Evolutionary conservation across 768 basidiomycete species (phyloP).

Genomic region (Pulveroboletus frians): DNA sequence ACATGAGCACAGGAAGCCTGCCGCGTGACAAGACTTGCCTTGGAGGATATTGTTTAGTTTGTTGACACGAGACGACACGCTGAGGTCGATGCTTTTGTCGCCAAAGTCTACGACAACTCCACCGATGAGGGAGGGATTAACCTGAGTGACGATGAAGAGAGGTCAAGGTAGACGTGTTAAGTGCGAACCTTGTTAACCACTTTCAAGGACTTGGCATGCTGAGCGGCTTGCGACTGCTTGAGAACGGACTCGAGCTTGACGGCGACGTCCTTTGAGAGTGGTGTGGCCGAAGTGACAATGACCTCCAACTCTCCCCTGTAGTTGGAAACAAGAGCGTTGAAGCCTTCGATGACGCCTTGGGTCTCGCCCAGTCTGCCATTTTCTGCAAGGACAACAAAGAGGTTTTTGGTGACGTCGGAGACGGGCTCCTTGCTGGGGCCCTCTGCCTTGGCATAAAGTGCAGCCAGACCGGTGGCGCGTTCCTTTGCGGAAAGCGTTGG

Average conservation of each 20-base stretch:
- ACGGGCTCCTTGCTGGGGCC: slow-evolving; percentile 68
- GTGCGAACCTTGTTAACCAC: slow-evolving; percentile 79
- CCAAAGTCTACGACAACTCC: slow-evolving; percentile 96
- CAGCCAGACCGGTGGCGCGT: slow-evolving; percentile 59
- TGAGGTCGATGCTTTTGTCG: slow-evolving; percentile 96
- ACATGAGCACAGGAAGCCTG: slow-evolving; percentile 10
- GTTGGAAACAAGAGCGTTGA: slow-evolving; percentile 82
- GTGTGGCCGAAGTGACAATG: slow-evolving; percentile 80
- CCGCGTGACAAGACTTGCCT: slow-evolving; percentile 45
- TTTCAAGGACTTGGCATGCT: slow-evolving; percentile 84
- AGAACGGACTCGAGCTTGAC: slow-evolving; percentile 77
- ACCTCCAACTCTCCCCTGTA: slow-evolving; percentile 93
- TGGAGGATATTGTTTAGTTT: slow-evolving; percentile 88
- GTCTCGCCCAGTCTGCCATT: slow-evolving; percentile 89
- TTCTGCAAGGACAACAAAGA: slow-evolving; percentile 83
- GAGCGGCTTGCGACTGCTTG: slow-evolving; percentile 81
- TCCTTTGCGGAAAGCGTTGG: slow-evolving; percentile 86
- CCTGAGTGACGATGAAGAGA: slow-evolving; percentile 41
- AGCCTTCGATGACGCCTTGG: slow-evolving; percentile 82
- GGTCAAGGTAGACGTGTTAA: not conserved
- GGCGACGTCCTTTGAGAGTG: slow-evolving; percentile 73
- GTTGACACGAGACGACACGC: slow-evolving; percentile 88
- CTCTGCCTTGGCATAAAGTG: slow-evolving; percentile 66
- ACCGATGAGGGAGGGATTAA: slow-evolving; percentile 88
- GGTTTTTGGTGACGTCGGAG: slow-evolving; percentile 87